Base-by-base conservation (phyloP, 345 rosid genomes). In the Euphorbia lathyris region DNA sequence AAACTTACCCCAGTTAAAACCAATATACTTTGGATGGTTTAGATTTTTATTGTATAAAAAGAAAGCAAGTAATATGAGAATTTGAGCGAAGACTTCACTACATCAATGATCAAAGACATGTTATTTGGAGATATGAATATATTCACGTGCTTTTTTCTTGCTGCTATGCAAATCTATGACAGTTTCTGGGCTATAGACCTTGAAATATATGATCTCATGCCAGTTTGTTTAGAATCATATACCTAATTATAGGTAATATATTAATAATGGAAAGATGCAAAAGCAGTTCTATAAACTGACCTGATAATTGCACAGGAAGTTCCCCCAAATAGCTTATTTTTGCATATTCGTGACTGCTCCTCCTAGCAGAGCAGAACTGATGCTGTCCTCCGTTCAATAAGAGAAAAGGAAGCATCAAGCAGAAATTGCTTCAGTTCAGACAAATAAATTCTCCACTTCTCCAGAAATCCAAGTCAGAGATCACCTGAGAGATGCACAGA, bases 381-480 rank as follows among this genome's bases (percentile, higher is more conserved):
- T 45, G 30, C 51, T 27, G 30, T 10, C 56, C 26, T 56, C 74
- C 25, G 34, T 32, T 12, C 20, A 56, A 72, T 19, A 29, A 26
- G 57, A 68, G 66, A 60, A 36, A 17, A 47, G 27, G 34, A 60
- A 56, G 48, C 63, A 62, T 14, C 29, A 34, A 32, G 20, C 12
- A 14, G 20, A 2, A 57, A 40, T 32, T 20, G 55, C 23, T n/a
- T n/a, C n/a, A n/a, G n/a, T 51, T 57, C 61, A 56, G 25, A 69
- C 66, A 56, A 43, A 69, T 19, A 57, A 38, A 62, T 6, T 56
- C n/a, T 55, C 3, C 48, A 27, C 32, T 30, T 47, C 65, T 72
- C 29, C 19, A 29, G 38, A 48, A 68, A 63, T 25, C 66, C 38
- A 20, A 62, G 50, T 27, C 34, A 63, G 26, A 14, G 65, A 22